Evolutionary conservation across 1,139 yeast genomes (phyloP).

Genomic region (Meyerozyma carpophila): DNA sequence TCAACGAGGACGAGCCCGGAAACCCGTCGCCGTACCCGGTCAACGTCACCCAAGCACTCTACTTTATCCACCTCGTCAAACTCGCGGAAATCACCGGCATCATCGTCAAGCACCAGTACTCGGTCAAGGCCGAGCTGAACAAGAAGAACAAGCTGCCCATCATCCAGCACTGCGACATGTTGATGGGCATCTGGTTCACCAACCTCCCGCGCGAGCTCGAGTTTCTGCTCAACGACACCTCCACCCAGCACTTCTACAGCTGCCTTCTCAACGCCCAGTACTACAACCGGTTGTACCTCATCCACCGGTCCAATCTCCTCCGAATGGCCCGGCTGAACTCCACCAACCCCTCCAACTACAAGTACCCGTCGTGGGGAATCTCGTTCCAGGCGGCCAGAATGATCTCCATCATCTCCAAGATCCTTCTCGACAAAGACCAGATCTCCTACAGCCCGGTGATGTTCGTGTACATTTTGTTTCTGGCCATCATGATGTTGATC

Average conservation of each 20-base stretch:
- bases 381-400: slow-evolving; percentile 83
- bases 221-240: slow-evolving; percentile 53
- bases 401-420: slow-evolving; percentile 64
- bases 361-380: slow-evolving; percentile 78
- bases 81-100: slow-evolving; percentile 73
- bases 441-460: slow-evolving; percentile 52
- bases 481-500: slow-evolving; percentile 68
- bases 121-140: slow-evolving; percentile 61
- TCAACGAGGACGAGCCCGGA: slow-evolving; percentile 52
- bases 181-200: slow-evolving; percentile 77
- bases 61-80: slow-evolving; percentile 61
- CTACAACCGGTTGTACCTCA: slow-evolving; percentile 64
- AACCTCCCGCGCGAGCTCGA: slow-evolving; percentile 61
- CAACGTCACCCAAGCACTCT: slow-evolving; percentile 45
- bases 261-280: slow-evolving; percentile 67
- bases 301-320: slow-evolving; percentile 67
- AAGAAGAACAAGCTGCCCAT: slow-evolving; percentile 49
- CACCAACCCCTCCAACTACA: slow-evolving; percentile 43
- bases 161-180: slow-evolving; percentile 69
- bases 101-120: slow-evolving; percentile 65
- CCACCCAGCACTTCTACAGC: slow-evolving; percentile 50
- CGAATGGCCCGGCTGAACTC: slow-evolving; percentile 43
- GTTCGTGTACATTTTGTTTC: slow-evolving; percentile 54
- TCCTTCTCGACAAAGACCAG: slow-evolving; percentile 48
- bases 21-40: slow-evolving; percentile 41